phyloP scores from a whole-genome alignment of 345 rosid genomes.

The Dimocarpus longan region DNA sequence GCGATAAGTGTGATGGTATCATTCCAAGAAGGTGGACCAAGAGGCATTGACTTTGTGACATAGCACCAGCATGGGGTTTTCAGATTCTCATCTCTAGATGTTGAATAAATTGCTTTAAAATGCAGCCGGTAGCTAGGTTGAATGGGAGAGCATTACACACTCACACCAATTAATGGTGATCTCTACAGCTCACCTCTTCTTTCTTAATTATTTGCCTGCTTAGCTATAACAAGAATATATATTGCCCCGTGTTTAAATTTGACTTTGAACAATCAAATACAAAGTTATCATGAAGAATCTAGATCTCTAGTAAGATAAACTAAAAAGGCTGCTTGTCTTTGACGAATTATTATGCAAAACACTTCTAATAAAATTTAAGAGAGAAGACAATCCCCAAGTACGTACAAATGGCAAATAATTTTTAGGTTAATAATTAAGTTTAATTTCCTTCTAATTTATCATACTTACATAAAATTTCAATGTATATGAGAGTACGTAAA shows the following conservation, averaged over 20 bases:
- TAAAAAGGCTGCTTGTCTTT: no score
- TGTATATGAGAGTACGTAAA: not conserved
- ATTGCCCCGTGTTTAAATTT: not conserved
- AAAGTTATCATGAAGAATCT: not conserved
- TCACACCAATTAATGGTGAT: constrained; percentile 1
- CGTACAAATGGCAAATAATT: no score
- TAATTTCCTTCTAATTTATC: no score
- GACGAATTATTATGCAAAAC: no score
- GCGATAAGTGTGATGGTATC: not conserved
- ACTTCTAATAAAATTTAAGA: no score
- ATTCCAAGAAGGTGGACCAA: not conserved
- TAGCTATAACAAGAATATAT: not conserved
- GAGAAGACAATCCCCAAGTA: no score
- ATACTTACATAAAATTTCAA: not conserved
- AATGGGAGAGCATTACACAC: constrained; percentile 14
- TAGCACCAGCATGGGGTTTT: not conserved
- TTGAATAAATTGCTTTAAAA: constrained; percentile 4
- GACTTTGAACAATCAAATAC: not conserved
- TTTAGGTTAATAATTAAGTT: no score
- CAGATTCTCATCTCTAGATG: not conserved
- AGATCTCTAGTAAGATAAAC: not conserved
- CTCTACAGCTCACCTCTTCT: not conserved
- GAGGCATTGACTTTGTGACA: constrained; percentile 2
- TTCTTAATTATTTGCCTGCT: not conserved
- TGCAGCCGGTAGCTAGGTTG: constrained; percentile 15